Evolutionary conservation across 768 basidiomycete species (phyloP), one percentile per base, ranked within the genome.

Genomic region (Kwoniella botswanensis): DNA sequence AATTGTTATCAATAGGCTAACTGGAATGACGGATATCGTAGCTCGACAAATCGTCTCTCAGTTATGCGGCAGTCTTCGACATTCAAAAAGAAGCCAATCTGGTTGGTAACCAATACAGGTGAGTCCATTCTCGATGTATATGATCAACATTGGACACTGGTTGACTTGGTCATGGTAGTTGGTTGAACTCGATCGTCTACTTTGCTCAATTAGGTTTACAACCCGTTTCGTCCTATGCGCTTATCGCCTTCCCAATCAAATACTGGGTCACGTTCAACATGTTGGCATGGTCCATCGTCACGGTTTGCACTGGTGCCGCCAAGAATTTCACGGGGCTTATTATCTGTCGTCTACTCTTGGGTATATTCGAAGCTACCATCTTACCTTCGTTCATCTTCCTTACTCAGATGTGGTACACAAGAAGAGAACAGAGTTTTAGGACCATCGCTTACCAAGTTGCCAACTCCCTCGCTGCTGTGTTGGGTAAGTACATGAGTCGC

Each of bases 51-150:
- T 86, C 86, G 2, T 86, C 86, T 0, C 79, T 88, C 44, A 86
- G 86, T 22, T 87, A 87, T 68, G 85, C 87, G 0, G 86, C 87
- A 15, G 86, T 87, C 15, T 88, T 87, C 74, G 83, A 85, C 29
- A 84, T 87, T 22, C 84, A 85, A 18, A 59, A 78, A 18, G 71
- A 69, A 17, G 68, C 79, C 42, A 29, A 68, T 54, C 76, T 83
- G 15, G 65, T 71, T n/a, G 86, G 86, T 1, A 76, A 80, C 2
- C 85, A 87, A 70, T 87, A 87, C 75, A 85, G 85, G 68, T 87
- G 86, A 86, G 83, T 63, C 24, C 4, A 4, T 58, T 21, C 15
- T 26, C n/a, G 15, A 15, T 42, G 21, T 9, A 12, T 11, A 60
- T 15, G 35, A 11, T 9, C 4, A 42, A 7, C 18, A 58, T 24